phyloP scores from a whole-genome alignment of 345 rosid species.

The Eucalyptus cladocalyx region DNA sequence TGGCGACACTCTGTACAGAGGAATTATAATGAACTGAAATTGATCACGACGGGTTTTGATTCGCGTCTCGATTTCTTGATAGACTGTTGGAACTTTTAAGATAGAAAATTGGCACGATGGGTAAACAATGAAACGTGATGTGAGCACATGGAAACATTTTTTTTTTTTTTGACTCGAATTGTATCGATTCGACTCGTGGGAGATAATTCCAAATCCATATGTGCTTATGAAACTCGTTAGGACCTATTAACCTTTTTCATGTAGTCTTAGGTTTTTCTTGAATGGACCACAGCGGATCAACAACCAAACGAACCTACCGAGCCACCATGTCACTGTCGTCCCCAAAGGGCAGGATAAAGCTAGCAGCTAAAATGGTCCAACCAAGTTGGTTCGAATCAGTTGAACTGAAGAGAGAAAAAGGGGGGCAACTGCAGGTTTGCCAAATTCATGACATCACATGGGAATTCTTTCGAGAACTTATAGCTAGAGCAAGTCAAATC shows the following conservation, averaged over 20 bases:
- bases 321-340: not conserved
- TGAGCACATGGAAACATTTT: not conserved
- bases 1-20: not conserved
- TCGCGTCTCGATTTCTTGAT: rapidly evolving
- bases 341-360: not conserved
- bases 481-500: not conserved
- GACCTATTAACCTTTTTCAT: not conserved
- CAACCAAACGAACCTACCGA: not conserved
- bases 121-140: not conserved
- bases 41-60: not conserved
- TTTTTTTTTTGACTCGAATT: not conserved
- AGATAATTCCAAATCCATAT: not conserved
- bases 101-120: no score
- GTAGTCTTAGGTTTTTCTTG: not conserved
- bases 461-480: not conserved
- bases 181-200: not conserved
- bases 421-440: not conserved
- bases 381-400: not conserved
- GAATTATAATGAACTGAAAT: not conserved
- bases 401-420: not conserved
- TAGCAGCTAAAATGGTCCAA: not conserved
- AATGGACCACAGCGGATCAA: not conserved
- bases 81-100: not conserved
- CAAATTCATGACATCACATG: not conserved
- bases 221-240: not conserved